phyloP scores from a whole-genome alignment of 179 eudicot genomes.

The Actinidia chinensis region DNA sequence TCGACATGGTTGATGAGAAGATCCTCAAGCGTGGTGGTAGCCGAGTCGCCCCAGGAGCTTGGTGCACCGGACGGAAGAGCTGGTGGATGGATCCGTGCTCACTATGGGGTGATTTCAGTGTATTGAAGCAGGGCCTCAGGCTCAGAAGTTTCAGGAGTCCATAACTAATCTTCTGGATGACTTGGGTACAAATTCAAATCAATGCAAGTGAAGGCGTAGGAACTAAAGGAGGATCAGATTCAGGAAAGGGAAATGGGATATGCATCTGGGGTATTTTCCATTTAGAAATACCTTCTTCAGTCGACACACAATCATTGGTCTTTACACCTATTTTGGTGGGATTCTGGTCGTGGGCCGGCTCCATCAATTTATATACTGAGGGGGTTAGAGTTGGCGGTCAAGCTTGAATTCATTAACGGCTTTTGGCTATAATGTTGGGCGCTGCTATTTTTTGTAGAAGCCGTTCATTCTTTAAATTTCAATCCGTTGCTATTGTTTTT shows the following conservation, averaged over 20 bases:
- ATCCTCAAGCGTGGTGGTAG: constrained; percentile 62
- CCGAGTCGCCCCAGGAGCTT: constrained; percentile 71
- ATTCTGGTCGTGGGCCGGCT: constrained; percentile 6
- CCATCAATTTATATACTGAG: background rate
- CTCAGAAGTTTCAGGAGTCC: constrained; percentile 48
- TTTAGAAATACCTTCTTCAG: background rate
- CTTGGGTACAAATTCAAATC: constrained; percentile 52
- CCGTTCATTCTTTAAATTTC: constrained; percentile 16
- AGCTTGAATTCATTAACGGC: background rate
- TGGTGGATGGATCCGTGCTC: constrained; percentile 75
- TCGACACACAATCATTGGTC: constrained; percentile 10
- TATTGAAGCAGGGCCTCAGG: constrained; percentile 61
- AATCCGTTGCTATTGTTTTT: background rate
- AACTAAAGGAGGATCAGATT: background rate
- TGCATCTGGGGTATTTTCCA: constrained; percentile 1
- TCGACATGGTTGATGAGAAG: constrained; percentile 64
- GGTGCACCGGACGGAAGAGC: constrained; percentile 66
- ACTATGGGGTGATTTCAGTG: constrained; percentile 71
- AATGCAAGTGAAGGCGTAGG: constrained; percentile 50
- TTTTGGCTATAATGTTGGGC: constrained; percentile 16
- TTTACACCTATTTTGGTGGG: constrained; percentile 11
- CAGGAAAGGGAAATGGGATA: background rate
- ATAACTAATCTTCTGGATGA: constrained; percentile 55
- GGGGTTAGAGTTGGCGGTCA: constrained; percentile 3
- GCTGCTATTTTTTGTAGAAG: constrained; percentile 16